Conservation (phyloP, 2,329 filamentous ascomycete species). For the Stemphylium vesicarium region DNA sequence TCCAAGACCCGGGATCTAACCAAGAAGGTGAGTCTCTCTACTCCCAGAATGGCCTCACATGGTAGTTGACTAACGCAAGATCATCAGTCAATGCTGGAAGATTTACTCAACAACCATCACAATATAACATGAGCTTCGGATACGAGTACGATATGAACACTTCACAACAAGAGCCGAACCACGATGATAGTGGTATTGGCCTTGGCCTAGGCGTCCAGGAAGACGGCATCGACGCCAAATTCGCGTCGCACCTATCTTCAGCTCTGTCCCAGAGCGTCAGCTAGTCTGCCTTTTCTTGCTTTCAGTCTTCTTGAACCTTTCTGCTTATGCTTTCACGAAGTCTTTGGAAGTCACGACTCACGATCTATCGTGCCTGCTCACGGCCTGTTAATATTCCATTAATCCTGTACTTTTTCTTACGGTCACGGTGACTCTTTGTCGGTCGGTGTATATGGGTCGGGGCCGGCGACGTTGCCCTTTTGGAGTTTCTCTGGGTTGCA, state of each 20-base stretch:
- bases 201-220: conserved; percentile 44
- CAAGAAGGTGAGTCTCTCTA: conserved; percentile 40
- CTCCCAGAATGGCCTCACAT: conserved; percentile 9
- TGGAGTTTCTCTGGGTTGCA: neutral
- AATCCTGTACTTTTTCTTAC: conserved; percentile 10
- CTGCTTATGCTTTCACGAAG: conserved; percentile 9
- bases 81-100: conserved; percentile 43
- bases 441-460: conserved; percentile 2
- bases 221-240: conserved; percentile 45
- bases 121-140: conserved; percentile 44
- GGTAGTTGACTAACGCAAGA: conserved; percentile 46
- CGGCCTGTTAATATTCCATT: conserved; percentile 13
- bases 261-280: conserved; percentile 31
- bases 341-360: conserved; percentile 17
- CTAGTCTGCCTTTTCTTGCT: conserved; percentile 13
- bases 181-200: conserved; percentile 46
- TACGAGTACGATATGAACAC: conserved; percentile 41
- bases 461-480: neutral
- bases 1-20: conserved; percentile 30
- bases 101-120: conserved; percentile 37
- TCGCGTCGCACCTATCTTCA: conserved; percentile 34
- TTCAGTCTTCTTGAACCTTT: conserved; percentile 13
- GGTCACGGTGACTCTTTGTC: neutral
- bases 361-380: conserved; percentile 10
- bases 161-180: conserved; percentile 40